These are phyloP conservation scores for Penicillium sp. DNA, from an alignment of 2,329 filamentous ascomycete species.

Conservation along the genomic window DNA sequence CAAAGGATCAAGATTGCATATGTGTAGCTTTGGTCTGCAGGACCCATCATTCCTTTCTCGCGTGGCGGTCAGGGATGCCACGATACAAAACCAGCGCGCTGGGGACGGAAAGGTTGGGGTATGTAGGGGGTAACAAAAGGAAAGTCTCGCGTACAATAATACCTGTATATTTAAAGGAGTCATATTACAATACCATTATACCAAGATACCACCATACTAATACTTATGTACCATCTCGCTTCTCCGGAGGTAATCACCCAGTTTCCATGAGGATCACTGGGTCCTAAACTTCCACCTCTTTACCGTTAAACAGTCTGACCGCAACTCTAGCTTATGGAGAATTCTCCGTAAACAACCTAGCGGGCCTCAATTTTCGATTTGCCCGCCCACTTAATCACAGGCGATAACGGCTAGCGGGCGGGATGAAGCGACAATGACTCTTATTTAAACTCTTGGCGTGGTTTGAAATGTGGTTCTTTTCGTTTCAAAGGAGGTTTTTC, in stretches of 20 bases:
- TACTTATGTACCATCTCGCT: background rate
- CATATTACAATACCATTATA: background rate
- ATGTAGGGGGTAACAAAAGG: background rate
- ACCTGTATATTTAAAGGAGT: background rate
- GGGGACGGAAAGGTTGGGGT: constrained; percentile 5
- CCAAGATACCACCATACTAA: background rate
- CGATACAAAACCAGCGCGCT: constrained; percentile 1
- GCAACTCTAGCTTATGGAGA: constrained; percentile 27
- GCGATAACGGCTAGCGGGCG: constrained; percentile 19
- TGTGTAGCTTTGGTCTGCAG: constrained; percentile 24
- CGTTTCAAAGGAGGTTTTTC: background rate
- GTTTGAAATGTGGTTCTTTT: background rate
- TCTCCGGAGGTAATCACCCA: constrained; percentile 3
- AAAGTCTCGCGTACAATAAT: constrained; percentile 2
- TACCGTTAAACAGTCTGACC: constrained; percentile 28
- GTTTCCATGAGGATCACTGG: constrained; percentile 20
- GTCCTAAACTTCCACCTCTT: constrained; percentile 13
- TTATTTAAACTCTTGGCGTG: background rate
- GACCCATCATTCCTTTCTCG: constrained; percentile 25
- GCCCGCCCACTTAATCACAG: constrained; percentile 10
- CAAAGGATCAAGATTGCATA: background rate
- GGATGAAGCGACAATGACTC: constrained; percentile 21
- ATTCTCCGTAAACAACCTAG: constrained; percentile 24
- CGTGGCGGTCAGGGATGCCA: constrained; percentile 40
- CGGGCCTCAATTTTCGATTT: constrained; percentile 26